Base-by-base conservation (phyloP, 352 stramenopile genomes). In the Phytophthora uliginosa region DNA sequence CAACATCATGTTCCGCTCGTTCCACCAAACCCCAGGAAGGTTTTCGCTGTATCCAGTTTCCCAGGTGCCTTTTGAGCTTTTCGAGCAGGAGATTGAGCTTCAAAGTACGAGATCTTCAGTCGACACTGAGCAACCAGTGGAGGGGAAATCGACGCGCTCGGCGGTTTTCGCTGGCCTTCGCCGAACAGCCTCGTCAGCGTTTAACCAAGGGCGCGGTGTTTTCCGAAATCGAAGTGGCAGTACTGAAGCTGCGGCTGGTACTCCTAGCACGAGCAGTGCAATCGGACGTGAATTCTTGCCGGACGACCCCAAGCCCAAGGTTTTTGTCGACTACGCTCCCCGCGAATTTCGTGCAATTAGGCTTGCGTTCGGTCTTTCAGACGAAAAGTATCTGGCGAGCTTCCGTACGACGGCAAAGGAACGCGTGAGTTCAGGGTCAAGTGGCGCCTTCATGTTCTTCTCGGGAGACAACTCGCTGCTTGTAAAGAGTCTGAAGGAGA, bases 361-460 rank as follows among this genome's bases (percentile, higher is more conserved):
- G 8, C 48, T 78, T 26, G 82, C 83, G 13, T 93, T 91, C 67
- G 84, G 84, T 8, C 66, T 95, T 12, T 86, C 78, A 28, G 78
- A 94, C 56, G 84, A 90, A 42, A 89, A 77, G 34, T 96, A 96
- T 54, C 53, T 92, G 18, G 80, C 82, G 36, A 91, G 86, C 45
- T 93, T 96, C 57, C 81, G 86, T 22, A 84, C 83, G 24, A 96
- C 89, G 6, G 84, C 83, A 7, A 94, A 95, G 61, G 90, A 96
- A 31, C 86, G 87, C 20, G 73, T 97, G 31, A 90, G 82, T 52
- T 85, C 88, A 18, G 90, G 90, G n/a, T 90, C 87, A 52, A 90
- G 77, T 58, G 88, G 88, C 2, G 89, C 84, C 8, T 96, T 96
- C 66, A 89, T 96, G 77, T 96, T 96, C 50, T 94, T 92, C 54